Conservation (phyloP, 2,329 filamentous ascomycete genomes). For the Penicillium vulpinum region DNA sequence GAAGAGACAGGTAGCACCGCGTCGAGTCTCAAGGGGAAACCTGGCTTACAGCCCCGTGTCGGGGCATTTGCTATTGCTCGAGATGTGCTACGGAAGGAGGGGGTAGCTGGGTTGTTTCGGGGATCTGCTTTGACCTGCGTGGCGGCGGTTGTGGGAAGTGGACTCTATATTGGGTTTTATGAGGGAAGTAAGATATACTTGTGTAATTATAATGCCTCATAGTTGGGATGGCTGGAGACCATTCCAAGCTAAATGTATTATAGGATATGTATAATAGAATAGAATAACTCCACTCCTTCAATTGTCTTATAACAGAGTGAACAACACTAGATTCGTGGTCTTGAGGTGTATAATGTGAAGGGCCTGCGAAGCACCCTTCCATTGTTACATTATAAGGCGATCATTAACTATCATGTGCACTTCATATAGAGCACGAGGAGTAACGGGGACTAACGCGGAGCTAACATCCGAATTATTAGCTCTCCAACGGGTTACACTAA, state of each 20-base stretch:
- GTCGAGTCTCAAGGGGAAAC: neutral
- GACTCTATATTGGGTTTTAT: conserved; percentile 12
- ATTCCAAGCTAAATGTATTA: neutral
- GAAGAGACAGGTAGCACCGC: neutral
- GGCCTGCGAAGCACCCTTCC: neutral
- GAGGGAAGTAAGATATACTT: conserved; percentile 26
- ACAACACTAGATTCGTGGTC: neutral
- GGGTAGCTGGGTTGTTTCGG: conserved; percentile 11
- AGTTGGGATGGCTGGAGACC: neutral
- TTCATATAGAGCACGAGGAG: neutral
- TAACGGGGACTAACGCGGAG: neutral
- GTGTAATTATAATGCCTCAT: conserved; percentile 2
- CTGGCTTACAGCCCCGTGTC: neutral
- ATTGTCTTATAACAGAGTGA: neutral
- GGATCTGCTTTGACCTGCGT: conserved; percentile 12
- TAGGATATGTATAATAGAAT: neutral
- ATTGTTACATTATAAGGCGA: neutral
- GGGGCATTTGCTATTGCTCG: conserved; percentile 1
- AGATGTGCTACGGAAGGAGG: conserved; percentile 4
- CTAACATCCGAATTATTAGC: neutral
- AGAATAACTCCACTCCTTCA: neutral
- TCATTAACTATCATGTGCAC: neutral
- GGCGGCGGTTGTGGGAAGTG: conserved; percentile 6
- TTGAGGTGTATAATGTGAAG: neutral
- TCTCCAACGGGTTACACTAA: neutral